Conservation (phyloP, 2,329 filamentous ascomycete species). For the Stylonectria norvegica region DNA sequence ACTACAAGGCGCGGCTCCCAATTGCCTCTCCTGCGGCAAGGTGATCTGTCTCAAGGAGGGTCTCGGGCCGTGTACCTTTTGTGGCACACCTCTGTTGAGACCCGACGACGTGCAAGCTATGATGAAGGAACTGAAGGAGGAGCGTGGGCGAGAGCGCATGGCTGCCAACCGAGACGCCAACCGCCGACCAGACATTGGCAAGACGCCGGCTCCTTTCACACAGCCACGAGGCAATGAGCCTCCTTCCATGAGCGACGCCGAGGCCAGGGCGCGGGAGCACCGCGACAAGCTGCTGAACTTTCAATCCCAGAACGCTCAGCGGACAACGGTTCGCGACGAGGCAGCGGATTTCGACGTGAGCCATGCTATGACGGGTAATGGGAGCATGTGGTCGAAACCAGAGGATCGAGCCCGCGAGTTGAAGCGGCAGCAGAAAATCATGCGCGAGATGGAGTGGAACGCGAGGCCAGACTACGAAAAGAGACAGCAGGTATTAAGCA, state of each 20-base stretch:
- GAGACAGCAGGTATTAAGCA: conserved; percentile 76
- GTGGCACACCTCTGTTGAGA: conserved; percentile 69
- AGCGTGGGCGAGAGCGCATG: conserved; percentile 85
- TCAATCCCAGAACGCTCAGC: conserved; percentile 78
- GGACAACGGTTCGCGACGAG: conserved; percentile 84
- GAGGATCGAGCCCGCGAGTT: conserved; percentile 78
- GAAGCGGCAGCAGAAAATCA: conserved; percentile 78
- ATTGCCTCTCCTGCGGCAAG: conserved; percentile 89
- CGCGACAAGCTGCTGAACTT: conserved; percentile 77
- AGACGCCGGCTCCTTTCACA: conserved; percentile 58
- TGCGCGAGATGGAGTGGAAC: conserved; percentile 85
- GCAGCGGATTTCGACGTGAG: conserved; percentile 61
- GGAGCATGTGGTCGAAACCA: conserved; percentile 75
- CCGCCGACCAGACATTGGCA: conserved; percentile 61
- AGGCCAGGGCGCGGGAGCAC: conserved; percentile 70
- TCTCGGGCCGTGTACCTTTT: conserved; percentile 90
- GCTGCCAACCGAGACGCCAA: conserved; percentile 71
- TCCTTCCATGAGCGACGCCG: conserved; percentile 50
- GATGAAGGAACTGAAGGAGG: conserved; percentile 76
- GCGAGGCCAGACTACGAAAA: conserved; percentile 86
- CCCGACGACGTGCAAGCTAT: conserved; percentile 76
- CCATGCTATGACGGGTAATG: conserved; percentile 42
- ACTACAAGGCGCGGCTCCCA: conserved; percentile 84
- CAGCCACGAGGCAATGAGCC: conserved; percentile 39
- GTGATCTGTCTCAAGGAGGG: conserved; percentile 94